Evolutionary conservation across 495 filamentous ascomycete species (phyloP), one percentile per base, ranked within the genome.

Genomic region (Hyphodiscus hymeniophilus): DNA sequence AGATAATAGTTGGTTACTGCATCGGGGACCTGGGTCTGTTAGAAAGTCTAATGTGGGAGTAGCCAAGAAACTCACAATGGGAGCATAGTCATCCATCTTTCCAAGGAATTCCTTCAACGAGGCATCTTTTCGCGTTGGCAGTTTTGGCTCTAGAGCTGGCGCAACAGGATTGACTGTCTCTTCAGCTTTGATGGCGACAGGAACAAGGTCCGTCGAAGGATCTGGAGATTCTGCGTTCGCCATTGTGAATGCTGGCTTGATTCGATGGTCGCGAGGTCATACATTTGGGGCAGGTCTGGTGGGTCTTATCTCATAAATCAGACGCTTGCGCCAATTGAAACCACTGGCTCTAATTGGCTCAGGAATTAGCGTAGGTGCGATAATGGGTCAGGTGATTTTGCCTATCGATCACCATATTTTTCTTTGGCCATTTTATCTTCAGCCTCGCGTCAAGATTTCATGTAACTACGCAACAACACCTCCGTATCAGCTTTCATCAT

Each of bases 11-110:
- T 82, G 56, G 89, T 97, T 24, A 98, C 91, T 10, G 92, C 92
- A 65, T 98, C 92, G 39, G 92, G 92, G 54, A 98, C 97, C 91
- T 97, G n/a, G n/a, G n/a, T n/a, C n/a, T n/a, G n/a, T n/a, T n/a
- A n/a, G n/a, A 59, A 11, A 28, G 39, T 28, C 39, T 7, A 24
- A 17, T 10, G 34, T 54, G 18, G 47, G 38, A 40, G 20, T 11
- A 40, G 10, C 20, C 8, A 11, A 21, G 17, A 3, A 48, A 69
- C 81, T 54, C 77, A 97, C 91, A 54, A 98, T 94, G 15, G 92
- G 92, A 38, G 92, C 89, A 68, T 95, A 96, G 54, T 98, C 92
- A 60, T 98, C 92, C 91, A 97, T 97, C 73, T 91, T 95, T 31
- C 74, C 70, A 8, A 98, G 64, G 59, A 98, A 95, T 60, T 96